These are phyloP conservation scores for Saturnispora diversa DNA, from an alignment of 805 yeast species.

Conservation along the genomic window DNA sequence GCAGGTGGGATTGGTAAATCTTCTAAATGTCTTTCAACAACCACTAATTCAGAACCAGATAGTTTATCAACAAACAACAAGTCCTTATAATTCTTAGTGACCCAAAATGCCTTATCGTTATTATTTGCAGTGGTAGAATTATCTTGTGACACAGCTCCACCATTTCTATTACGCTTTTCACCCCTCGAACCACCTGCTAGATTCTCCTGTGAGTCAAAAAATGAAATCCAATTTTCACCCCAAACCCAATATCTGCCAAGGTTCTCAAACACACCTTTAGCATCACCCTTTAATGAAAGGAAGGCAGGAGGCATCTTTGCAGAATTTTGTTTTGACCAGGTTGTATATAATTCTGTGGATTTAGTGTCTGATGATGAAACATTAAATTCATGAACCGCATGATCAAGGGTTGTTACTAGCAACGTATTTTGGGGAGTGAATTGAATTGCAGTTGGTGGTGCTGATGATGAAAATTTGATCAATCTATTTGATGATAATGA, in stretches of 20 bases:
- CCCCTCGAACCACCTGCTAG: conserved; percentile 10
- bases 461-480: conserved; percentile 47
- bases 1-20: conserved; percentile 52
- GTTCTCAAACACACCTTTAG: conserved; percentile 58
- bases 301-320: conserved; percentile 67
- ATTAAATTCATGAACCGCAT: conserved; percentile 64
- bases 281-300: conserved; percentile 49
- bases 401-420: conserved; percentile 63
- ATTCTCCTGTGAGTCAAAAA: conserved; percentile 45
- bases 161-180: conserved; percentile 30
- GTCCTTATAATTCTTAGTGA: conserved; percentile 69
- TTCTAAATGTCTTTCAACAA: conserved; percentile 69
- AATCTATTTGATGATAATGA: conserved; percentile 32
- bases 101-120: conserved; percentile 46
- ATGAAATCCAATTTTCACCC: conserved; percentile 77
- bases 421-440: conserved; percentile 45
- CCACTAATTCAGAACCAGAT: conserved; percentile 46
- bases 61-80: conserved; percentile 54
- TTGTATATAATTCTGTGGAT: conserved; percentile 38
- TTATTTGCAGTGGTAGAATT: conserved; percentile 10
- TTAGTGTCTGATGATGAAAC: conserved; percentile 16
- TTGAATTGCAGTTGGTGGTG: conserved; percentile 47
- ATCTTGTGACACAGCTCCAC: conserved; percentile 15
- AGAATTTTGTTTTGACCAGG: conserved; percentile 75
- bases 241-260: conserved; percentile 65